phyloP scores from a whole-genome alignment of 306 rosid species.

The Ormosia emarginata region DNA sequence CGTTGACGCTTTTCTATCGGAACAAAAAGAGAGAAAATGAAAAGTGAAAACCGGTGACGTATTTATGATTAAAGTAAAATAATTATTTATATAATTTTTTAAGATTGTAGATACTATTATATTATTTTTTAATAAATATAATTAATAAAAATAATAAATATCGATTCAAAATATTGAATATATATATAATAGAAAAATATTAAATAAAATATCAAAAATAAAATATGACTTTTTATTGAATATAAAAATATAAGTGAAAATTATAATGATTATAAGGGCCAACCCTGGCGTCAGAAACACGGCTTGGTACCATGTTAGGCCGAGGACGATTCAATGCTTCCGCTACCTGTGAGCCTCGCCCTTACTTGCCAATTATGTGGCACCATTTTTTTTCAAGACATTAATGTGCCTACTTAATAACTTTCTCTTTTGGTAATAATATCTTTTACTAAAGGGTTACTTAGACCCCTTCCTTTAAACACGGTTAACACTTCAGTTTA shows the following conservation, averaged over 20 bases:
- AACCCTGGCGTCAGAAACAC: background rate
- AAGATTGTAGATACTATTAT: no score
- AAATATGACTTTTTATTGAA: no score
- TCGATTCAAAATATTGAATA: no score
- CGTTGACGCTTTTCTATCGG: background rate
- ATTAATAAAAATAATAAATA: no score
- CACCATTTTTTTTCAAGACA: background rate
- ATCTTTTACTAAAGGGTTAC: background rate
- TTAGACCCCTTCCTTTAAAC: background rate
- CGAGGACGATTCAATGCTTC: background rate
- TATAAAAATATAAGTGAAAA: no score
- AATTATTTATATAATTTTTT: no score
- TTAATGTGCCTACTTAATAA: background rate
- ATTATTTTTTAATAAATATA: no score
- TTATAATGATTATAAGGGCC: no score
- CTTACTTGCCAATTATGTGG: background rate
- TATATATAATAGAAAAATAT: no score
- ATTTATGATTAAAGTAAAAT: no score
- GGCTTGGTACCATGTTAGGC: background rate
- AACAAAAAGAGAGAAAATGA: background rate
- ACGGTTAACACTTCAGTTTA: background rate
- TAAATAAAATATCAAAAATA: no score
- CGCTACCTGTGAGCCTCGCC: background rate
- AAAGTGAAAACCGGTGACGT: background rate
- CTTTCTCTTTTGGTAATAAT: no score